Percentiles rank a stretch among this genome's conserved stretches.
phyloP scores from a whole-genome alignment of 2,329 filamentous ascomycete genomes.

The Aspergillus sp. region DNA sequence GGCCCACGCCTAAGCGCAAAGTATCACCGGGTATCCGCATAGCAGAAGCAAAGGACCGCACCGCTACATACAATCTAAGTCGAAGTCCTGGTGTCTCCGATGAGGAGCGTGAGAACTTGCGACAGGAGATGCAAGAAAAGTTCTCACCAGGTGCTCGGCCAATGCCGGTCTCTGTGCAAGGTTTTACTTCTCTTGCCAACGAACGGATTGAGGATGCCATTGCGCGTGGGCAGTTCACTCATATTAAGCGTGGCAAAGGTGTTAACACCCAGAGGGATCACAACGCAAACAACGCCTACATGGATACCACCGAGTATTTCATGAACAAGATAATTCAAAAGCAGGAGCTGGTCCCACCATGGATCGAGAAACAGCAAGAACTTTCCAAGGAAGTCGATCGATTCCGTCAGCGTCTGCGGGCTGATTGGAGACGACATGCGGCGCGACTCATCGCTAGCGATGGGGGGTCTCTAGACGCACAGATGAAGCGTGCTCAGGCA shows the following conservation, averaged over 20 bases:
- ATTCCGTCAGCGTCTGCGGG: conserved; percentile 67
- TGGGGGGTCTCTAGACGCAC: conserved; percentile 65
- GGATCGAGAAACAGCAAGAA: conserved; percentile 98
- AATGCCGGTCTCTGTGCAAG: conserved; percentile 68
- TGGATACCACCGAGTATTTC: conserved; percentile 95
- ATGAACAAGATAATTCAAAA: conserved; percentile 98
- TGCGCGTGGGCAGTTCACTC: conserved; percentile 77
- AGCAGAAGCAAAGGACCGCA: conserved; percentile 52
- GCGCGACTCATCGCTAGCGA: conserved; percentile 67
- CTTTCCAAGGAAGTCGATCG: conserved; percentile 58
- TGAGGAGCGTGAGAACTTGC: conserved; percentile 62
- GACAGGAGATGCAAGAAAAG: conserved; percentile 67
- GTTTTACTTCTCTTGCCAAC: conserved; percentile 76
- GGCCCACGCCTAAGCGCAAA: conserved; percentile 37
- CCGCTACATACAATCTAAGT: conserved; percentile 46
- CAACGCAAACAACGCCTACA: conserved; percentile 75
- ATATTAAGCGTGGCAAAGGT: conserved; percentile 70
- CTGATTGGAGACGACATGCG: conserved; percentile 78
- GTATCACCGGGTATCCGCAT: conserved; percentile 43
- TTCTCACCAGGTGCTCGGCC: conserved; percentile 65
- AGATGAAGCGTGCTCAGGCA: conserved; percentile 61
- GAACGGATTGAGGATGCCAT: conserved; percentile 92
- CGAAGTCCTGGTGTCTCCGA: conserved; percentile 55
- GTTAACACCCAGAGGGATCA: conserved; percentile 64
- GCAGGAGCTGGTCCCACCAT: conserved; percentile 90